phyloP scores from a whole-genome alignment of 352 stramenopile species.

The Phytophthora vignae region DNA sequence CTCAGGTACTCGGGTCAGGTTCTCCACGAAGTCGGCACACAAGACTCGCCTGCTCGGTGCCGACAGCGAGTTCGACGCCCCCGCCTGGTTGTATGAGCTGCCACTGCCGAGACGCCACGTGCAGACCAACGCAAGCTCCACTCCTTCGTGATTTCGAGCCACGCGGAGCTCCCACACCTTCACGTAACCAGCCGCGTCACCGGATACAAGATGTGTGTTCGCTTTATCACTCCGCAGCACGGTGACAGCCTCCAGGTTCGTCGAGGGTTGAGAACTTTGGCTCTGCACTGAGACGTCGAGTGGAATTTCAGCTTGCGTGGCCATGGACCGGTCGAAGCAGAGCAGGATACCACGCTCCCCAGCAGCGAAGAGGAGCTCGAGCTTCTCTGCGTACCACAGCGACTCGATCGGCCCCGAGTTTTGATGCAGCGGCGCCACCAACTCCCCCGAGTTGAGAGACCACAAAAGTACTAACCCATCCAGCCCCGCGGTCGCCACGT shows the following conservation, averaged over 20 bases:
- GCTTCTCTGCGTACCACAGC: conserved; percentile 74
- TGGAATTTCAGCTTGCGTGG: conserved; percentile 53
- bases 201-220: conserved; percentile 67
- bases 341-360: conserved; percentile 70
- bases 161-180: conserved; percentile 78
- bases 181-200: conserved; percentile 61
- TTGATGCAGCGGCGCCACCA: conserved; percentile 69
- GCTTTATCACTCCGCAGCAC: conserved; percentile 63
- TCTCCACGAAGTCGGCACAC: conserved; percentile 70
- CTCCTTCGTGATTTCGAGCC: conserved; percentile 57
- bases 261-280: not conserved
- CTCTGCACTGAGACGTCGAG: conserved; percentile 40
- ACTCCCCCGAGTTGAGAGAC: conserved; percentile 82
- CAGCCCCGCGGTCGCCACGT: conserved; percentile 71
- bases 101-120: conserved; percentile 51
- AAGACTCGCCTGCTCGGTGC: conserved; percentile 48
- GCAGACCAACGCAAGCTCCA: conserved; percentile 65
- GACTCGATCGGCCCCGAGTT: conserved; percentile 69
- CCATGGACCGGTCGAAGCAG: conserved; percentile 76
- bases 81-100: conserved; percentile 7
- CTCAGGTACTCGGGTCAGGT: conserved; percentile 55
- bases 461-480: conserved; percentile 81
- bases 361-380: conserved; percentile 76
- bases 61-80: conserved; percentile 11
- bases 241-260: conserved; percentile 56